Evolutionary conservation across 2,329 filamentous ascomycete species (phyloP).

Genomic region (Curvularia sp.): DNA sequence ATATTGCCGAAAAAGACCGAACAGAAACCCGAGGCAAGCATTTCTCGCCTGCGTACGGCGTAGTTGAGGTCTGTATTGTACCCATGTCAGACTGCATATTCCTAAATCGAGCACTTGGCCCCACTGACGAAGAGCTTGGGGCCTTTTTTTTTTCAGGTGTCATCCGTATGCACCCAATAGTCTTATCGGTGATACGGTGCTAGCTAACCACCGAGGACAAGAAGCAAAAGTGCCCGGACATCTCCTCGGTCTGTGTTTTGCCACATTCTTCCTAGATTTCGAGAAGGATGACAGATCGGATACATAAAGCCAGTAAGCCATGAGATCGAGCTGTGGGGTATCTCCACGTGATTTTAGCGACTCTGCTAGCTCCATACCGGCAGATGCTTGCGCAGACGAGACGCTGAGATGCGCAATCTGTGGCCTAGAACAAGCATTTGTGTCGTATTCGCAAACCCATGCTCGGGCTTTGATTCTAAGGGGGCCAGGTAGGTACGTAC

Average conservation of each 20-base stretch:
- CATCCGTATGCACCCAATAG: neutral
- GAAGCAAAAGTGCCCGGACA: no score
- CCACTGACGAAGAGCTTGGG: neutral
- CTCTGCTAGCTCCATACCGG: neutral
- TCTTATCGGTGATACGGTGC: neutral
- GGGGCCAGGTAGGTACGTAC: neutral
- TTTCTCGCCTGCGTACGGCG: constrained; percentile 2
- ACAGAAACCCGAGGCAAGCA: neutral
- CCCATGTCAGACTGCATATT: constrained; percentile 8
- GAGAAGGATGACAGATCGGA: neutral
- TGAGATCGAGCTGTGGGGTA: neutral
- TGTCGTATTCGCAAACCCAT: neutral
- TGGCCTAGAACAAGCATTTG: neutral
- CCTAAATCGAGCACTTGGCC: neutral
- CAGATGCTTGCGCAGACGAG: neutral
- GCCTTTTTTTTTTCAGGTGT: neutral
- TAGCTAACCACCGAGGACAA: neutral
- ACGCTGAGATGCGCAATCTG: neutral
- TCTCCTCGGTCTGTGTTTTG: neutral
- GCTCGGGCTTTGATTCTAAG: neutral
- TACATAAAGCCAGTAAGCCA: neutral
- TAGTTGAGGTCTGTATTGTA: neutral
- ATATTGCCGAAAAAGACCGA: neutral
- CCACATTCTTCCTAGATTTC: neutral
- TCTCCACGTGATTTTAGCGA: constrained; percentile 5